Evolutionary conservation across 2,329 filamentous ascomycete genomes (phyloP).

Genomic region (Epichloe uncinata): DNA sequence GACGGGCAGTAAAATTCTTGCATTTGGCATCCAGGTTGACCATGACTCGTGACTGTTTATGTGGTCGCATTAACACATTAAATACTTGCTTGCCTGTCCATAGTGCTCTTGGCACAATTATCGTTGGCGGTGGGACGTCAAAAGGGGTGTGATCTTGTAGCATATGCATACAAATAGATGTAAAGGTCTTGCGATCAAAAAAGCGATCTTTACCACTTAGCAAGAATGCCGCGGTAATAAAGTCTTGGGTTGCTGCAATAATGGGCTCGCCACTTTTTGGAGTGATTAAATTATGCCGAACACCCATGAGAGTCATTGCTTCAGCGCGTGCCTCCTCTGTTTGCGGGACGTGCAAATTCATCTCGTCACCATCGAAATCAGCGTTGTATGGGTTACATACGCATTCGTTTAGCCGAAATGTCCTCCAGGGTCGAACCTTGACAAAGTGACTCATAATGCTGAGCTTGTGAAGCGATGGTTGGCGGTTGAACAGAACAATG

Average conservation of each 20-base stretch:
- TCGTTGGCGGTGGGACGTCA: slow-evolving; percentile 74
- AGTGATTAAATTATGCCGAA: slow-evolving; percentile 90
- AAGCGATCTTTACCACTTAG: slow-evolving; percentile 89
- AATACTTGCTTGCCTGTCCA: slow-evolving; percentile 99
- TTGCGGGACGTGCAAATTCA: slow-evolving; percentile 97
- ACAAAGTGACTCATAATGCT: slow-evolving; percentile 95
- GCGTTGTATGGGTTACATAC: slow-evolving; percentile 97
- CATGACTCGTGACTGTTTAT: slow-evolving; percentile 65
- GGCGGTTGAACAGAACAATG: slow-evolving; percentile 93
- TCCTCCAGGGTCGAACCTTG: slow-evolving; percentile 88
- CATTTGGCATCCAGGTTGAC: slow-evolving; percentile 92
- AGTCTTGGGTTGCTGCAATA: slow-evolving; percentile 98
- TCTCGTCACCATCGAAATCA: slow-evolving; percentile 97
- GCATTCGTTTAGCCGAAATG: slow-evolving; percentile 94
- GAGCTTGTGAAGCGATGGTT: slow-evolving; percentile 94
- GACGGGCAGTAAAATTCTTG: slow-evolving; percentile 57
- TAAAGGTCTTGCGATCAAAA: slow-evolving; percentile 77
- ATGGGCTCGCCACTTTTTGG: slow-evolving; percentile 97
- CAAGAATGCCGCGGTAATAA: slow-evolving; percentile 89
- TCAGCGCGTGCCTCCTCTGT: slow-evolving; percentile 94
- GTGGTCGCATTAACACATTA: slow-evolving; percentile 80
- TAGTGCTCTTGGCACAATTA: slow-evolving; percentile 70
- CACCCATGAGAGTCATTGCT: slow-evolving; percentile 92
- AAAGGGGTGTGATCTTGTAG: slow-evolving; percentile 65
- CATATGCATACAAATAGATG: slow-evolving; percentile 89